These are phyloP conservation scores for Madurella fahalii DNA, from an alignment of 2,329 filamentous ascomycete genomes.

Conservation along the genomic window DNA sequence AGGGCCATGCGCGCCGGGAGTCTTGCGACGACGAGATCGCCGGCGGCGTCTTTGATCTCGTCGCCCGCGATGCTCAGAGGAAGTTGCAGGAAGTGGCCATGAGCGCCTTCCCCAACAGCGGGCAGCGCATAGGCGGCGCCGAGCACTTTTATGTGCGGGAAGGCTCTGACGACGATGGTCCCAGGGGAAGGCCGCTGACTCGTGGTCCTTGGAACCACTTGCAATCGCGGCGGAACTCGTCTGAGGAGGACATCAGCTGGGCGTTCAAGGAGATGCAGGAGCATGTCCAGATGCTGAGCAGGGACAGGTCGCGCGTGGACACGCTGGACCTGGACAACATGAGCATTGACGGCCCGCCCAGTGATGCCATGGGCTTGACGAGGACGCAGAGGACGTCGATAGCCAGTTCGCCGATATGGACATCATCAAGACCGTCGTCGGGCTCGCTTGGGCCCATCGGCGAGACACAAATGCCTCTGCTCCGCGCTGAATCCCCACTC, in stretches of 20 bases:
- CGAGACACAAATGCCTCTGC: constrained; percentile 31
- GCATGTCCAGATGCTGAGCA: constrained; percentile 53
- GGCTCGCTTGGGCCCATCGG: constrained; percentile 29
- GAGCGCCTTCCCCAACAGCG: constrained; percentile 71
- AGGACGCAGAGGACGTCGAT: constrained; percentile 26
- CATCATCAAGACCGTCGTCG: constrained; percentile 20
- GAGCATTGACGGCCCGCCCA: constrained; percentile 35
- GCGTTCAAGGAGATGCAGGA: constrained; percentile 78
- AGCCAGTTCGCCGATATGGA: constrained; percentile 32
- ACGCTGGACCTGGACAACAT: constrained; percentile 33
- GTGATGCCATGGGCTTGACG: constrained; percentile 35
- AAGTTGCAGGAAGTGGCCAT: constrained; percentile 74
- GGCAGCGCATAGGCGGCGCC: constrained; percentile 63
- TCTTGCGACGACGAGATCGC: constrained; percentile 71
- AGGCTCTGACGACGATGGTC: constrained; percentile 55
- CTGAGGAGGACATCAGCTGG: constrained; percentile 61
- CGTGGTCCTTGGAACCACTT: constrained; percentile 26
- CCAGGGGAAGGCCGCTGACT: constrained; percentile 34
- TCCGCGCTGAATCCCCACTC: constrained; percentile 29
- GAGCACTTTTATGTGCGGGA: constrained; percentile 67
- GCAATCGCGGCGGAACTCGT: constrained; percentile 53
- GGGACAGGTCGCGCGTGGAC: constrained; percentile 35
- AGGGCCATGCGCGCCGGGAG: constrained; percentile 54
- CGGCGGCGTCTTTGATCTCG: constrained; percentile 72
- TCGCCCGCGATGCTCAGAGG: constrained; percentile 73